Conservation (phyloP, 805 yeast species). For the Wickerhamiella musiphila region DNA sequence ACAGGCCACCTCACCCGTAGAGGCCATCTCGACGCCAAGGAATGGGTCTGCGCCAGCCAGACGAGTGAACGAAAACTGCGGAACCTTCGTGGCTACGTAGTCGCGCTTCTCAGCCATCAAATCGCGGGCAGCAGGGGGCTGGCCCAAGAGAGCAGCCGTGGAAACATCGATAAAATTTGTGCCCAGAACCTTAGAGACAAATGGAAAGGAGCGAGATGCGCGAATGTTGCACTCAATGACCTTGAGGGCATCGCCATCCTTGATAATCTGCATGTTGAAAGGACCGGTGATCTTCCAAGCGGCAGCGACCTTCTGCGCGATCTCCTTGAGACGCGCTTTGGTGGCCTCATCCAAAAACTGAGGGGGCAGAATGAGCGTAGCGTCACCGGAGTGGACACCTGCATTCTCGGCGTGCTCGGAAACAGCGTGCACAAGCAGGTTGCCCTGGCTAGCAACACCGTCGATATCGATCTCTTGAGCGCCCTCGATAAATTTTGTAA, state of each 20-base stretch:
- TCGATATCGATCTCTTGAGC: conserved; percentile 96
- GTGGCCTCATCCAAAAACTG: conserved; percentile 50
- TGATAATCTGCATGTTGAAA: conserved; percentile 95
- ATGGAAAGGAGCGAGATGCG: conserved; percentile 98
- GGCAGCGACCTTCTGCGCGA: conserved; percentile 80
- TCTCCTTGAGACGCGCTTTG: conserved; percentile 60
- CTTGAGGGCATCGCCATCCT: conserved; percentile 85
- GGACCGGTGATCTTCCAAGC: conserved; percentile 98
- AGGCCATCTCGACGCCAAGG: conserved; percentile 97
- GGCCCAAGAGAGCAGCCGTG: conserved; percentile 62
- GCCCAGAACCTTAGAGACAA: conserved; percentile 93
- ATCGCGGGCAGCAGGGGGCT: conserved; percentile 64
- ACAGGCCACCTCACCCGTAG: conserved; percentile 98
- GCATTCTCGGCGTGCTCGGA: conserved; percentile 98
- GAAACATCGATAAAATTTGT: conserved; percentile 90
- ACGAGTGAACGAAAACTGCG: conserved; percentile 96
- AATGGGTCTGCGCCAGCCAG: conserved; percentile 99
- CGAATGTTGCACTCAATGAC: conserved; percentile 98
- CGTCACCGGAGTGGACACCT: conserved; percentile 98
- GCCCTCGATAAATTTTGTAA: conserved; percentile 86
- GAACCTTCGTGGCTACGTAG: conserved; percentile 93
- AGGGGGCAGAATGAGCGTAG: conserved; percentile 88
- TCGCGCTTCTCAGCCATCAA: conserved; percentile 60
- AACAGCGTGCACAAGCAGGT: conserved; percentile 82
- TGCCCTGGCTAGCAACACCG: conserved; percentile 84